Base-by-base conservation (phyloP, 2,329 filamentous ascomycete species). In the Aspergillus chevalieri region DNA sequence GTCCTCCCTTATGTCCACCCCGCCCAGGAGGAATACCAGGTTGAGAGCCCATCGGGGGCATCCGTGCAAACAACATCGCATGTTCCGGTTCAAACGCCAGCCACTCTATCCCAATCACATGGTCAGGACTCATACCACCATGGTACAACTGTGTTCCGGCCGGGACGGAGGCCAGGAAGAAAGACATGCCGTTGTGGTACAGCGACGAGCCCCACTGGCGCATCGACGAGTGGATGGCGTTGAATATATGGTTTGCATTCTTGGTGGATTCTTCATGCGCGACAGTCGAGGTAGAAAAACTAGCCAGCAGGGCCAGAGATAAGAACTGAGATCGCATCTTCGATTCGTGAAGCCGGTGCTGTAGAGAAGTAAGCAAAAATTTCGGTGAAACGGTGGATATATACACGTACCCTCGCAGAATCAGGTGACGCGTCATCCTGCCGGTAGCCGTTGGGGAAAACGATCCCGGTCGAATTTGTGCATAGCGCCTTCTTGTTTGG, bases 61-160 rank as follows among this genome's bases (percentile, higher is more conserved):
- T 19, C 19, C 38, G 17, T 6, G 85, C 82, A 67, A 90, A 89
- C 2, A 74, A 62, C 55, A 85, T 74, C 0, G 86, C 83, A 65
- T 90, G 87, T 58, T 90, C 86, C 3, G 85, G 78, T 63, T 90
- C 86, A 60, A 89, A 90, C 0, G 87, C 86, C 1, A 90, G 72
- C 85, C 86, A 89, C 58, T 89, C 83, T 3, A 75, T 78, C 0
- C 74, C 77, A 2, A 67, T 65, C 0, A 86, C 75, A 0, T 74
- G 70, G 1, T 76, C 65, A 0, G 70, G 56, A 0, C 60, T 64
- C 7, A 56, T 56, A 0, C 75, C 77, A 10, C 87, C 86, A 61
- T 90, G 86, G 58, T 89, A 87, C 8, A 89, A 65, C 33, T 83
- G 69, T 0, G 82, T 85, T 3, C 82, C 84, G 15, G 73, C 71